Base-by-base conservation (phyloP, 2,329 filamentous ascomycete genomes). In the Rhynchosporium agropyri region DNA sequence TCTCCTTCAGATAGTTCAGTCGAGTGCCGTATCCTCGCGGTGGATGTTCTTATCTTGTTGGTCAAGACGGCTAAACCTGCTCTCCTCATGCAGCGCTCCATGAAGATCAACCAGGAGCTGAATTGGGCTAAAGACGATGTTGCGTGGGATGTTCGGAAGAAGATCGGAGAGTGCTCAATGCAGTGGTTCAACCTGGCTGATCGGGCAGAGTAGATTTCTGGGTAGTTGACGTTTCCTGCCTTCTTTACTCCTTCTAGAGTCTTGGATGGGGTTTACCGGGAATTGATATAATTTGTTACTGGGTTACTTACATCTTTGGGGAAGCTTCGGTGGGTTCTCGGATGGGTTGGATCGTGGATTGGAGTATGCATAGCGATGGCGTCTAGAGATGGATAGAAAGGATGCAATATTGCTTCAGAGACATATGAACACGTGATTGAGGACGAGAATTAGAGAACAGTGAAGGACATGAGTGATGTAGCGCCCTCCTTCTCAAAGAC, bases 21-120 rank as follows among this genome's bases (percentile, higher is more conserved):
- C 5, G 49, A 61, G 3, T 70, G 69, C 45, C 66, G 72, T 54
- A 61, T 62, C 0, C 65, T 68, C 26, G 73, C 73, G 10, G 45
- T 74, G n/a, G 68, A 73, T n/a, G 69, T 73, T 13, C 51, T 75
- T 4, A 63, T 56, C n/a, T 29, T 64, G 13, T 42, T 75, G 4
- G 63, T 70, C 4, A 65, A 64, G 26, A 50, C 66, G 51, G 53
- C 73, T 3, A 58, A 63, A 8, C 57, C 63, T 3, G 43, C 53
- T 8, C 42, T 63, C 7, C 45, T 71, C 9, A 13, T 68, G 4
- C 65, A 67, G 46, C 48, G 68, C 9, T 68, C 68, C 15, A 63
- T 48, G 10, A 60, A 60, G 51, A 54, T 74, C 1, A 61, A 70
- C 7, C 59, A 28, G 3, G 71, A 74, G 63, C 60, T 74, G 3